Conservation (phyloP, 2,329 filamentous ascomycete genomes). For the Diaporthe helianthi region DNA sequence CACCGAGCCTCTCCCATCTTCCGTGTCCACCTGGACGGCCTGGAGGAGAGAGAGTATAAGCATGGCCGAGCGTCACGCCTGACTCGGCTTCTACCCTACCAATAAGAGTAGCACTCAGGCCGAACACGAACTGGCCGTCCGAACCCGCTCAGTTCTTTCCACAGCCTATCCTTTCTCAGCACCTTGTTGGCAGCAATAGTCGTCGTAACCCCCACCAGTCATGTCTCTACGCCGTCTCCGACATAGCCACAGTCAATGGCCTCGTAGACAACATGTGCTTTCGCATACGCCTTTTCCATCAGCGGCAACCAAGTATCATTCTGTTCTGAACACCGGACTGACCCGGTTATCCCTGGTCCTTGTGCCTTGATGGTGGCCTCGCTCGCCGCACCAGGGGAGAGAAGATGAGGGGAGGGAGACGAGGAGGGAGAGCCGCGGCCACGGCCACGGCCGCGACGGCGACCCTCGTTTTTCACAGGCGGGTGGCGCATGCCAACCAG, state of each 20-base stretch:
- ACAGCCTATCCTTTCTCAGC: constrained; percentile 72
- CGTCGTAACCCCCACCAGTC: constrained; percentile 63
- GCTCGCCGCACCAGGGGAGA: background rate
- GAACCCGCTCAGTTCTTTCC: constrained; percentile 71
- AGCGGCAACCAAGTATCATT: constrained; percentile 80
- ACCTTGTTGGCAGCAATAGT: constrained; percentile 64
- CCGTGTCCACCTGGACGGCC: constrained; percentile 52
- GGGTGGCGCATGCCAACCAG: constrained; percentile 42
- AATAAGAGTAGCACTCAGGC: constrained; percentile 42
- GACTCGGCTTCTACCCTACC: constrained; percentile 44
- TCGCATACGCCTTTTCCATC: constrained; percentile 48
- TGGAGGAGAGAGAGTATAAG: constrained; percentile 59
- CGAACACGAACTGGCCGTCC: constrained; percentile 72
- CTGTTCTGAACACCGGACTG: constrained; percentile 65
- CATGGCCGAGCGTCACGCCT: constrained; percentile 54
- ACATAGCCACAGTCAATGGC: constrained; percentile 72
- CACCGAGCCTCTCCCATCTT: constrained; percentile 46
- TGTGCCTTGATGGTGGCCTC: background rate
- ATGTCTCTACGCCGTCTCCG: constrained; percentile 58
- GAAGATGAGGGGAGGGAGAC: background rate
- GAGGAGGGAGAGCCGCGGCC: no score
- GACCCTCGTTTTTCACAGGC: background rate
- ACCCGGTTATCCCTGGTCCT: constrained; percentile 40
- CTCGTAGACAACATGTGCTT: constrained; percentile 75
- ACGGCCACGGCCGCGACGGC: no score